These are phyloP conservation scores for Phytophthora podocarpi DNA, from an alignment of 352 stramenopile species.

Conservation along the genomic window DNA sequence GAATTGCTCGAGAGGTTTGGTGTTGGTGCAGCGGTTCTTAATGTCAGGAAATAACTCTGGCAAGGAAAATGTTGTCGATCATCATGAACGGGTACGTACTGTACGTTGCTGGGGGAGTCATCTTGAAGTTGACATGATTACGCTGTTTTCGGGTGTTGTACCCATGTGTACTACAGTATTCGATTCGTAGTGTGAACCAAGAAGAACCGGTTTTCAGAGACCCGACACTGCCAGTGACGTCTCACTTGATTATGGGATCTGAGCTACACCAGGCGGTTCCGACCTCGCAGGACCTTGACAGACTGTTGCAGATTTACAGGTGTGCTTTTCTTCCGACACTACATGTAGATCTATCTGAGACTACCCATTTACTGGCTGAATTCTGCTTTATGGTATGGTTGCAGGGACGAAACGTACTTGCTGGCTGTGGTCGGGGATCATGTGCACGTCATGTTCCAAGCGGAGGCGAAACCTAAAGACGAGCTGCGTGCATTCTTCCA, in stretches of 20 bases:
- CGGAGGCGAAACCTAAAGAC: constrained; percentile 53
- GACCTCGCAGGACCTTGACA: constrained; percentile 47
- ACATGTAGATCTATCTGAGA: too few species aligned
- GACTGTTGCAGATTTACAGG: constrained; percentile 57
- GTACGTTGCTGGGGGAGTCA: too few species aligned
- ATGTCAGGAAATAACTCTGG: constrained; percentile 4
- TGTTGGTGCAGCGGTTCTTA: constrained; percentile 68
- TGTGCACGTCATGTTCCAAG: constrained; percentile 64
- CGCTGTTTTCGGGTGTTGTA: neutral
- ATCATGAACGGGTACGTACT: constrained; percentile 35
- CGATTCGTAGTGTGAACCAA: constrained; percentile 66
- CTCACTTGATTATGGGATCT: constrained; percentile 61
- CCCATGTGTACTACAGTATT: too few species aligned
- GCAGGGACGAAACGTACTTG: constrained; percentile 67
- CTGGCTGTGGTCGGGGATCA: constrained; percentile 39
- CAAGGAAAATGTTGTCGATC: constrained; percentile 37
- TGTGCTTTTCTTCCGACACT: too few species aligned
- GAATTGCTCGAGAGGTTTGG: constrained; percentile 69
- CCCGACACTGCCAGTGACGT: constrained; percentile 49
- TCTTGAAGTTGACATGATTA: constrained; percentile 25
- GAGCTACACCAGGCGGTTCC: constrained; percentile 49
- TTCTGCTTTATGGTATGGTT: neutral
- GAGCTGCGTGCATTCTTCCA: constrained; percentile 81
- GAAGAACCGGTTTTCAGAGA: constrained; percentile 62
- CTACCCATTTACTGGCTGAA: neutral